Conservation (phyloP, 1,139 yeast genomes). For the Yamadazyma aaseri region DNA sequence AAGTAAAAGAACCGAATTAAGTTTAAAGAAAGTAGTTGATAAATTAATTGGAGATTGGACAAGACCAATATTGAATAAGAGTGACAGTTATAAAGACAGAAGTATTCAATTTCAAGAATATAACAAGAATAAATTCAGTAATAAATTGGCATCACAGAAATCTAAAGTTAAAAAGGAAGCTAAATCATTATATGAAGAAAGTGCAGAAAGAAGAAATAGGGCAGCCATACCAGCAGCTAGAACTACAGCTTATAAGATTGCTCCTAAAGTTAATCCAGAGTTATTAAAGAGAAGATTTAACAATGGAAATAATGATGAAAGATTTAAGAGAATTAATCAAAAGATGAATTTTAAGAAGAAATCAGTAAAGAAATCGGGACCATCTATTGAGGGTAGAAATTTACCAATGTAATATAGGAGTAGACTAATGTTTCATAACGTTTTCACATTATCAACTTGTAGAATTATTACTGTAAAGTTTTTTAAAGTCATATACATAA, state of each 20-base stretch:
- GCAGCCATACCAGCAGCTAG: slow-evolving; percentile 93
- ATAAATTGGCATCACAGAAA: slow-evolving; percentile 43
- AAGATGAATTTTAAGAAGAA: slow-evolving; percentile 51
- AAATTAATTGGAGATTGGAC: slow-evolving; percentile 96
- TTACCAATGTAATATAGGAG: slow-evolving; percentile 36
- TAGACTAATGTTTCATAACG: neutral
- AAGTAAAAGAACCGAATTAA: slow-evolving; percentile 84
- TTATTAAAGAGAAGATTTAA: slow-evolving; percentile 34
- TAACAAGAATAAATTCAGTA: slow-evolving; percentile 56
- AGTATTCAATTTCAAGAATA: slow-evolving; percentile 69
- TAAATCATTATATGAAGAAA: slow-evolving; percentile 75
- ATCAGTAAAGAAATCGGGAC: slow-evolving; percentile 61
- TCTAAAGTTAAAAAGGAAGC: slow-evolving; percentile 36
- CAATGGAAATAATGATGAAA: slow-evolving; percentile 65
- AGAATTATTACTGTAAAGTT: no score
- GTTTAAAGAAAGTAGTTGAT: slow-evolving; percentile 85
- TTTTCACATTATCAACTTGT: no score
- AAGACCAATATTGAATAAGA: slow-evolving; percentile 93
- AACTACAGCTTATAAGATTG: slow-evolving; percentile 85
- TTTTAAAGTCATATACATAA: no score
- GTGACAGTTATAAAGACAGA: slow-evolving; percentile 92
- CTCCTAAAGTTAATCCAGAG: slow-evolving; percentile 69
- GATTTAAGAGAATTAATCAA: slow-evolving; percentile 69
- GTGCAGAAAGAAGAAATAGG: slow-evolving; percentile 89
- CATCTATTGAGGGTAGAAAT: slow-evolving; percentile 78